A percentile compares a stretch with the other conserved stretches of the same genome.
These are phyloP conservation scores for Gossypium gossypioides DNA, from an alignment of 441 rosid genomes.

Conservation along the genomic window DNA sequence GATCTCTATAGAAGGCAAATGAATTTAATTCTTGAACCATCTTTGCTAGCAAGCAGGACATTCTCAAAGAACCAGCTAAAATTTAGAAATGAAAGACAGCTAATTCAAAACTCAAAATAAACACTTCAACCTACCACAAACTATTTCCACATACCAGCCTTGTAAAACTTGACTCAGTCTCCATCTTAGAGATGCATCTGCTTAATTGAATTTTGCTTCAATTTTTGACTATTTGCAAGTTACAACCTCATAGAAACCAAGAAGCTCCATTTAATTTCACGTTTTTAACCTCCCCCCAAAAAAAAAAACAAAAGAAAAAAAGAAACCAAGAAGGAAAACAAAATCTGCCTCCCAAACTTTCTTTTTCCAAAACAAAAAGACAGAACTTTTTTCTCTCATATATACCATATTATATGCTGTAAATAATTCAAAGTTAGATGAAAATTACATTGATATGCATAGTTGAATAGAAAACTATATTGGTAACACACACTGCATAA, in stretches of 20 bases:
- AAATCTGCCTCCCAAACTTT: neutral
- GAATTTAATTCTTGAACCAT: slow-evolving; percentile 8
- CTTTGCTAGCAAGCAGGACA: neutral
- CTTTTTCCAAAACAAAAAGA: neutral
- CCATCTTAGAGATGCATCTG: neutral
- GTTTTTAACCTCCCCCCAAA: neutral
- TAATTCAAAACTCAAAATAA: neutral
- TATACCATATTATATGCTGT: neutral
- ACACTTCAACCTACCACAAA: neutral
- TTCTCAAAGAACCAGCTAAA: neutral
- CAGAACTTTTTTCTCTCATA: neutral
- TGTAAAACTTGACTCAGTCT: neutral
- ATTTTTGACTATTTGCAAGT: neutral
- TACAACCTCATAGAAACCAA: neutral
- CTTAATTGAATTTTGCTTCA: neutral
- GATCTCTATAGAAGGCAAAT: neutral
- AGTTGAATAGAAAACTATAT: neutral
- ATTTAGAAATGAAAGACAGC: neutral
- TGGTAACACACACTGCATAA: neutral
- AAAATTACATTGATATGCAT: neutral
- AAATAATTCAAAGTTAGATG: neutral
- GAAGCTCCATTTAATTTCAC: neutral
- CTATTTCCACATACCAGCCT: neutral
- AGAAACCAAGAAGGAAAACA: neutral
- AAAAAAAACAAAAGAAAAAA: no score